phyloP scores from a whole-genome alignment of 306 rosid species.

The Vigna radiata region DNA sequence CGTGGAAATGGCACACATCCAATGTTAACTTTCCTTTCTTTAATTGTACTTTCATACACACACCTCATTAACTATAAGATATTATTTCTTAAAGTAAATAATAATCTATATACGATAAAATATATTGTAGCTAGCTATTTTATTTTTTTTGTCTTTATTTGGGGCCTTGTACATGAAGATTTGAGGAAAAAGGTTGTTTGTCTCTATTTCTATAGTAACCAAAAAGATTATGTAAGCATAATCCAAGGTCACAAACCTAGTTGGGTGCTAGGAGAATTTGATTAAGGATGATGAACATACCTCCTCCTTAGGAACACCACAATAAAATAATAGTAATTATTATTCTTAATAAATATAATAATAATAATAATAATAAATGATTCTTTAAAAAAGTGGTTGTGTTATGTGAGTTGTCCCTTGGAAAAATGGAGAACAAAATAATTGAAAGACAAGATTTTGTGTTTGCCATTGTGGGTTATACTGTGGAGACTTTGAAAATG shows the following conservation, averaged over 20 bases:
- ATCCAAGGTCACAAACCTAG: slow-evolving; percentile 22
- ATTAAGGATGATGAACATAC: slow-evolving; percentile 41
- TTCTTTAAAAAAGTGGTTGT: slow-evolving; percentile 32
- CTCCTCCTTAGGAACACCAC: slow-evolving; percentile 48
- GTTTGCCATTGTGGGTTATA: slow-evolving; percentile 58
- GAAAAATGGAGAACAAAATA: slow-evolving; percentile 20
- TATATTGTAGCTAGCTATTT: neutral
- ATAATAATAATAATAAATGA: neutral
- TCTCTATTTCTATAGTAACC: slow-evolving; percentile 52
- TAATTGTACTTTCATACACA: slow-evolving; percentile 36
- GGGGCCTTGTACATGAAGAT: slow-evolving; percentile 54
- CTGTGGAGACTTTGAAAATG: slow-evolving; percentile 2
- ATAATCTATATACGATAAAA: slow-evolving; percentile 32
- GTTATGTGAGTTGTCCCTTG: slow-evolving; percentile 24
- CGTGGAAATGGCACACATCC: slow-evolving; percentile 49
- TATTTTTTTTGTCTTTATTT: neutral
- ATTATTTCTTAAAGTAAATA: slow-evolving; percentile 14
- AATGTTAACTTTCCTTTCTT: slow-evolving; percentile 29
- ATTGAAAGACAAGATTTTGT: slow-evolving; percentile 55
- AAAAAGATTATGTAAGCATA: slow-evolving; percentile 47
- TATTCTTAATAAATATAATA: too few relatives aligned
- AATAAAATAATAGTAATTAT: slow-evolving; percentile 28
- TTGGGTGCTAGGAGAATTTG: slow-evolving; percentile 20
- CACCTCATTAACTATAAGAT: slow-evolving; percentile 35
- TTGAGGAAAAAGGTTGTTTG: slow-evolving; percentile 62